A percentile compares a stretch with the other conserved stretches of the same genome.
Conservation (phyloP, 1,284 basidiomycete genomes). For the Xerocomus minutiporus region DNA sequence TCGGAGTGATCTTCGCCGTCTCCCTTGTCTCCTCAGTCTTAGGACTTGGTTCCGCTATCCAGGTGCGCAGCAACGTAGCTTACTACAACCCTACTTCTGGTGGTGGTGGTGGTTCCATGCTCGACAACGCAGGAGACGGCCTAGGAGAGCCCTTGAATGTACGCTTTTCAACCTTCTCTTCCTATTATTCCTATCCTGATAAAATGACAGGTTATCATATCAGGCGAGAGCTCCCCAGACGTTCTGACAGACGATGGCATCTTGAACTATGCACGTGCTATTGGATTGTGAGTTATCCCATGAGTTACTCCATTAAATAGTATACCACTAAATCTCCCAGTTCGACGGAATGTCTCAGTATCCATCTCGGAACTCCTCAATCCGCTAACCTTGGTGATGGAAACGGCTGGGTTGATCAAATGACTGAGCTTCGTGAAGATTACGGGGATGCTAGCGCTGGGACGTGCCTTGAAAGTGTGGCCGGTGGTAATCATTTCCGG, state of each 20-base stretch:
- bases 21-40: background rate
- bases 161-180: background rate
- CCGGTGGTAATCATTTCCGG: conserved; percentile 68
- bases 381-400: conserved; percentile 58
- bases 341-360: conserved; percentile 51
- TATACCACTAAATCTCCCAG: too few species aligned
- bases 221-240: background rate
- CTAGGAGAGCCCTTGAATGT: background rate
- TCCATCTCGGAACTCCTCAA: conserved; percentile 55
- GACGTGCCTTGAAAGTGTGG: conserved; percentile 57
- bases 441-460: conserved; percentile 44
- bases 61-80: background rate
- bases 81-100: background rate
- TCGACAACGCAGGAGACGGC: background rate
- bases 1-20: too few species aligned
- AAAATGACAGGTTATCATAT: background rate
- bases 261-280: background rate
- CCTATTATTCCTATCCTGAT: too few species aligned
- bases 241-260: background rate
- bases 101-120: background rate
- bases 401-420: conserved; percentile 41
- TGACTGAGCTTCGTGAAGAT: conserved; percentile 55
- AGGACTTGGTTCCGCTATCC: background rate
- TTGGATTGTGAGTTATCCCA: background rate
- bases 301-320: background rate